A percentile compares a stretch with the other conserved stretches of the same genome.
These are phyloP conservation scores for Coniochaeta sp. DNA, from an alignment of 2,329 filamentous ascomycete genomes.

Conservation along the genomic window DNA sequence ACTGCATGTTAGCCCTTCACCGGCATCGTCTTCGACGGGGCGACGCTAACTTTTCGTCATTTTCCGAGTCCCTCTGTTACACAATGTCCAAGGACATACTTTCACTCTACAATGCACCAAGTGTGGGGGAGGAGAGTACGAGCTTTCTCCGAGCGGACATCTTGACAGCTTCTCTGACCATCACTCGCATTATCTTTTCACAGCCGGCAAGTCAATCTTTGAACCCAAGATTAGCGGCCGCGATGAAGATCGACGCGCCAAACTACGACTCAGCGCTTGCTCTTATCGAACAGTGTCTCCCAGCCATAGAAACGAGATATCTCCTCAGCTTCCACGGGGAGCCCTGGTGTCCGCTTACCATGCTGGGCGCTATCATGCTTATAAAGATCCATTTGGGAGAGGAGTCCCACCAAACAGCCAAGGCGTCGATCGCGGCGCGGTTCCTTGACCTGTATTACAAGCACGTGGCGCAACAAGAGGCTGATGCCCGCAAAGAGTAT, in stretches of 20 bases:
- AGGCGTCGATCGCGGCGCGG: slow-evolving; percentile 5
- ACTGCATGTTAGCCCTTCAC: slow-evolving; percentile 15
- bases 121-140: slow-evolving; percentile 8
- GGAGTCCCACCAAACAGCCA: slow-evolving; percentile 12
- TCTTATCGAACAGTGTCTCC: slow-evolving; percentile 14
- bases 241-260: not conserved
- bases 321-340: slow-evolving; percentile 13
- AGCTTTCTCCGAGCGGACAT: slow-evolving; percentile 13
- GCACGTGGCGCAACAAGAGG: not conserved
- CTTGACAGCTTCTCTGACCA: slow-evolving; percentile 12
- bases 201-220: slow-evolving; percentile 8
- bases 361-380: slow-evolving; percentile 14
- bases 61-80: slow-evolving; percentile 15
- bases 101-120: slow-evolving; percentile 6
- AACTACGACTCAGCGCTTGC: slow-evolving; percentile 6
- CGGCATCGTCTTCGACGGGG: slow-evolving; percentile 12
- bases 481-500: not conserved
- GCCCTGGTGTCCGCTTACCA: slow-evolving; percentile 16
- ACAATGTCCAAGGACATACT: slow-evolving; percentile 15
- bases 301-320: slow-evolving; percentile 14
- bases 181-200: slow-evolving; percentile 11
- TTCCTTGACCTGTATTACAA: slow-evolving; percentile 11
- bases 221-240: not conserved
- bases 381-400: slow-evolving; percentile 11
- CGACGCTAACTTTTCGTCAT: slow-evolving; percentile 8